A percentile compares a stretch with the other conserved stretches of the same genome.
Conservation (phyloP, 441 rosid species). For the Pelargonium australe region DNA sequence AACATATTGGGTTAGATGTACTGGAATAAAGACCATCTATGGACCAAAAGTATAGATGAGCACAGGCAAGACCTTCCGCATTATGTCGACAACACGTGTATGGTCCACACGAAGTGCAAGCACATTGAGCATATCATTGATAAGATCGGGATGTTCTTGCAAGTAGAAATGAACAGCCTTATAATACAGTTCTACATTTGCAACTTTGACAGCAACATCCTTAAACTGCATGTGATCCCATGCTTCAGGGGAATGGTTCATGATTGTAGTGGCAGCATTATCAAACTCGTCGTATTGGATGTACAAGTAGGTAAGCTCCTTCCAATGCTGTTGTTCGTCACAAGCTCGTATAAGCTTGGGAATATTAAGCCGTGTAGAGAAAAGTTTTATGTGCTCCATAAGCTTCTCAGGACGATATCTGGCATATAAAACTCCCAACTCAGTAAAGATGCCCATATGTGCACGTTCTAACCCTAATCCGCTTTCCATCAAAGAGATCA, state of each 20-base stretch:
- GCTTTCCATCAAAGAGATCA: conserved; percentile 98
- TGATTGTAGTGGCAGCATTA: conserved; percentile 95
- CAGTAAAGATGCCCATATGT: conserved; percentile 98
- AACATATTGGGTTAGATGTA: neutral
- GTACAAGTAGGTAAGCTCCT: conserved; percentile 84
- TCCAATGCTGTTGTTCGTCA: conserved; percentile 99
- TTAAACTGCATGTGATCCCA: conserved; percentile 99
- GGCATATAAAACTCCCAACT: conserved; percentile 95
- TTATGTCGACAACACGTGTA: conserved; percentile 92
- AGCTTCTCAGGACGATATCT: conserved; percentile 95
- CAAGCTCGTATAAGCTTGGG: conserved; percentile 97
- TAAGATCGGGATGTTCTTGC: conserved; percentile 96
- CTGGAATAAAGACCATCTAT: neutral
- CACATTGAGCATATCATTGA: conserved; percentile 90
- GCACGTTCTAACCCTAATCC: conserved; percentile 98
- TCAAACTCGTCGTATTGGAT: conserved; percentile 94
- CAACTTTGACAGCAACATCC: conserved; percentile 88
- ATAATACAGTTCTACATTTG: conserved; percentile 89
- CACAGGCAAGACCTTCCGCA: conserved; percentile 66
- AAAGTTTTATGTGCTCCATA: conserved; percentile 97
- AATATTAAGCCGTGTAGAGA: conserved; percentile 94
- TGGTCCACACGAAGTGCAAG: conserved; percentile 94
- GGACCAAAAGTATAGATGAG: neutral
- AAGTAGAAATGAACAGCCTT: conserved; percentile 98
- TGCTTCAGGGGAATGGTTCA: conserved; percentile 99